phyloP scores from a whole-genome alignment of 768 basidiomycete species.

The Boletus tylopilopsis region DNA sequence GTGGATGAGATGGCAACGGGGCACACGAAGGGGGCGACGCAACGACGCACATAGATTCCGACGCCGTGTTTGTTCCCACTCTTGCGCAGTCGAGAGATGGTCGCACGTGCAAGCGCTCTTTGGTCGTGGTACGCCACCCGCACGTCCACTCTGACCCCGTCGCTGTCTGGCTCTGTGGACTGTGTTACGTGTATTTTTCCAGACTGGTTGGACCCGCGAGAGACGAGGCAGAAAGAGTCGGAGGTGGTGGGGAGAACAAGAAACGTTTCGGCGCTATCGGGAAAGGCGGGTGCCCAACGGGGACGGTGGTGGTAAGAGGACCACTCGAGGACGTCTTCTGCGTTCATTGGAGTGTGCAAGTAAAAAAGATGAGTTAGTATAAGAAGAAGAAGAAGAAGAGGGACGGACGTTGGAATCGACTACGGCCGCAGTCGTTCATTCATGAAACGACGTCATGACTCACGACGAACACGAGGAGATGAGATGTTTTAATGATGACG shows the following conservation, averaged over 20 bases:
- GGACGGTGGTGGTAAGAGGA: constrained; percentile 6
- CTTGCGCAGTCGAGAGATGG: constrained; percentile 31
- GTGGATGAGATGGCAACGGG: not conserved
- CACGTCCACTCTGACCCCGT: constrained; percentile 27
- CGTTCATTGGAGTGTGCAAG: constrained; percentile 1
- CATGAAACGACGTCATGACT: no score
- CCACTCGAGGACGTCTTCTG: constrained; percentile 22
- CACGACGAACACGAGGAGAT: no score
- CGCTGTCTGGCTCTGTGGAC: not conserved
- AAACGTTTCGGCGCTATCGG: constrained; percentile 16
- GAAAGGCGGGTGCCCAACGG: constrained; percentile 15
- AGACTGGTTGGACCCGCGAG: constrained; percentile 28
- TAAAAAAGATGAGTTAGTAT: no score
- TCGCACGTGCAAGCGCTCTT: constrained; percentile 23
- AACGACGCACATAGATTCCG: constrained; percentile 33
- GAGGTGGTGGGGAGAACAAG: constrained; percentile 31
- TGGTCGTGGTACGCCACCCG: constrained; percentile 26
- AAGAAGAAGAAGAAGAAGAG: no score
- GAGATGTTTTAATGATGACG: no score
- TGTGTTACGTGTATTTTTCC: constrained; percentile 23
- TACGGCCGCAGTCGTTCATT: no score
- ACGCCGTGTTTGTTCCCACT: constrained; percentile 29
- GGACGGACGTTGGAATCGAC: no score
- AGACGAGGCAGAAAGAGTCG: constrained; percentile 32
- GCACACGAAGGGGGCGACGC: not conserved